These are phyloP conservation scores for Polyplosphaeria fusca DNA, from an alignment of 495 filamentous ascomycete species.

Conservation along the genomic window DNA sequence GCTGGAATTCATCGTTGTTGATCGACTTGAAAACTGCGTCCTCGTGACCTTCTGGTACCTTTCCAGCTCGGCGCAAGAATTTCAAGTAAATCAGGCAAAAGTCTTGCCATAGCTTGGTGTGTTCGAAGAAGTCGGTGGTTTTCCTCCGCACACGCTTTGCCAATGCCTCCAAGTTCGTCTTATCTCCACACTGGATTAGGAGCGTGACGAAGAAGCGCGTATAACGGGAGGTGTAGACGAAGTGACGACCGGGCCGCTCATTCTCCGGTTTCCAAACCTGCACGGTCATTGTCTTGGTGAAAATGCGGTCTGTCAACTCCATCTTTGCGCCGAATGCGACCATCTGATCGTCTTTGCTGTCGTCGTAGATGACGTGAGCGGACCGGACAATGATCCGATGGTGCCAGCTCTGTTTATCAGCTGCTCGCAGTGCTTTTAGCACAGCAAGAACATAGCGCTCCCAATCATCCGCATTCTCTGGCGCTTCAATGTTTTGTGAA, in stretches of 20 bases:
- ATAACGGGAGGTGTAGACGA: slow-evolving; percentile 90
- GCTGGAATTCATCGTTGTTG: slow-evolving; percentile 74
- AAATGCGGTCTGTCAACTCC: slow-evolving; percentile 80
- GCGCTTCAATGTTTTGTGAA: slow-evolving; percentile 48
- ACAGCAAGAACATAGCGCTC: slow-evolving; percentile 69
- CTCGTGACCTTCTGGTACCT: slow-evolving; percentile 62
- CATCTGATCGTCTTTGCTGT: slow-evolving; percentile 44
- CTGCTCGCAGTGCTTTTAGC: slow-evolving; percentile 69
- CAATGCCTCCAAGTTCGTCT: slow-evolving; percentile 72
- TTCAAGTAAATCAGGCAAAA: slow-evolving; percentile 71
- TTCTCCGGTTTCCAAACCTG: slow-evolving; percentile 96
- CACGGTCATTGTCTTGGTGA: slow-evolving; percentile 90
- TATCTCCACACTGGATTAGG: slow-evolving; percentile 72
- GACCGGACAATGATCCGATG: slow-evolving; percentile 82
- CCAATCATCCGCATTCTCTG: slow-evolving; percentile 63
- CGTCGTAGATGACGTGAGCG: slow-evolving; percentile 72
- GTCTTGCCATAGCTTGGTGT: slow-evolving; percentile 79
- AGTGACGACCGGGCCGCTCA: slow-evolving; percentile 87
- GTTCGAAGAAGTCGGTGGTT: slow-evolving; percentile 78
- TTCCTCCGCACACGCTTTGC: slow-evolving; percentile 79
- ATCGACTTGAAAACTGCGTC: slow-evolving; percentile 81
- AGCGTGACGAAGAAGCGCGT: slow-evolving; percentile 74
- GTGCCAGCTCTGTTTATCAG: slow-evolving; percentile 96
- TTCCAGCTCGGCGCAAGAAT: slow-evolving; percentile 66
- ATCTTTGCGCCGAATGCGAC: slow-evolving; percentile 62